These are phyloP conservation scores for Phylloporus gajari DNA, from an alignment of 1,284 basidiomycete genomes.

Conservation along the genomic window DNA sequence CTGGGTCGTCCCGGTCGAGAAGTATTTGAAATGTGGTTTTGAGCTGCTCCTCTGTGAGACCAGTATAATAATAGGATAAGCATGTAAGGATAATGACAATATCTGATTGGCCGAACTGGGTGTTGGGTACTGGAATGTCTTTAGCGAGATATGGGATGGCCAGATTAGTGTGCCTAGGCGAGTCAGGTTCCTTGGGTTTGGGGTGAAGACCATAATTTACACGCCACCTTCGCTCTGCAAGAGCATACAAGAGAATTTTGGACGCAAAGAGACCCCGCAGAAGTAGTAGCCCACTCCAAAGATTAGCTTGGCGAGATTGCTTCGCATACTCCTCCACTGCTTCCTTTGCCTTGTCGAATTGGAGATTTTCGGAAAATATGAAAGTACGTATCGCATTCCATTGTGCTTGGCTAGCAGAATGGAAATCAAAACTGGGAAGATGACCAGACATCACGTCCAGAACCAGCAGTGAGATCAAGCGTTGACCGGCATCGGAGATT, in stretches of 20 bases:
- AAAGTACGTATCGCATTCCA: slow-evolving; percentile 33
- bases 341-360: slow-evolving; percentile 28
- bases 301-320: neutral
- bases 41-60: slow-evolving; percentile 52
- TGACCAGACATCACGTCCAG: slow-evolving; percentile 45
- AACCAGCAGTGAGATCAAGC: slow-evolving; percentile 36
- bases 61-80: slow-evolving; percentile 60
- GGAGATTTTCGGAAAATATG: slow-evolving; percentile 22
- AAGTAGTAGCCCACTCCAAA: slow-evolving; percentile 51
- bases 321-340: slow-evolving; percentile 28
- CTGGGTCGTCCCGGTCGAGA: slow-evolving; percentile 53
- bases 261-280: slow-evolving; percentile 54
- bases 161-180: slow-evolving; percentile 59
- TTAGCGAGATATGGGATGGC: slow-evolving; percentile 64
- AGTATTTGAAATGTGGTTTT: slow-evolving; percentile 48
- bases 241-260: slow-evolving; percentile 53
- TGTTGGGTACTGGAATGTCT: slow-evolving; percentile 56
- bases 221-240: slow-evolving; percentile 58
- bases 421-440: slow-evolving; percentile 28
- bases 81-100: slow-evolving; percentile 57
- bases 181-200: slow-evolving; percentile 14
- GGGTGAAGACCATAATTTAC: slow-evolving; percentile 59
- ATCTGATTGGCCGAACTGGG: slow-evolving; percentile 65
- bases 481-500: slow-evolving; percentile 26
- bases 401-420: neutral